Evolutionary conservation across 306 rosid species (phyloP).

Genomic region (Luffa aegyptiaca): DNA sequence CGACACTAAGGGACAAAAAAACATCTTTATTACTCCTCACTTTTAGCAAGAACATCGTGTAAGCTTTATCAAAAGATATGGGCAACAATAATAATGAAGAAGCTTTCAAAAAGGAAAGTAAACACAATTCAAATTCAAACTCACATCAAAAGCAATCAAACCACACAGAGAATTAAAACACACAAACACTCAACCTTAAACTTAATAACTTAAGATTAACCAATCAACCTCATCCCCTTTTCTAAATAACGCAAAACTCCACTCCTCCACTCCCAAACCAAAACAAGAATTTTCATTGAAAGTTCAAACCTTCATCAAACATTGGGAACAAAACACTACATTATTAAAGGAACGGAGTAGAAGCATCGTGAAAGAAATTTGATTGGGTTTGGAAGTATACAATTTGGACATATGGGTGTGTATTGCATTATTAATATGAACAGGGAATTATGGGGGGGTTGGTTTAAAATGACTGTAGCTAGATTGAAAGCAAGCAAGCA

Average conservation of each 20-base stretch:
- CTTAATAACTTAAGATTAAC: not conserved
- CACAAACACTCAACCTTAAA: not conserved
- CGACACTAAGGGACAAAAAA: not conserved
- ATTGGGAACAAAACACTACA: no score
- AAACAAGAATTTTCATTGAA: no score
- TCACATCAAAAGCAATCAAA: not conserved
- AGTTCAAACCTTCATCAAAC: no score
- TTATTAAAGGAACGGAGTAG: no score
- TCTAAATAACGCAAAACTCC: not conserved
- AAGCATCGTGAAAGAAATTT: not conserved
- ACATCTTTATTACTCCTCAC: not conserved
- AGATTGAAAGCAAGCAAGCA: not conserved
- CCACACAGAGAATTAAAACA: no score
- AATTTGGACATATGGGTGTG: not conserved
- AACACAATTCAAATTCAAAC: not conserved
- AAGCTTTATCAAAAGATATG: not conserved
- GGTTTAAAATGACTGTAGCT: not conserved
- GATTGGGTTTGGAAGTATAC: conserved; percentile 3
- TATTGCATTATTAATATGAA: not conserved
- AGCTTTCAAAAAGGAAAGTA: not conserved
- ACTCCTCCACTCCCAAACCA: not conserved
- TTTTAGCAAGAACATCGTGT: not conserved
- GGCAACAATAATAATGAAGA: not conserved
- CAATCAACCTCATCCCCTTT: not conserved
- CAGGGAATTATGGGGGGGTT: not conserved